Conservation (phyloP, 2,329 filamentous ascomycete species). For the Penicillium sp. region DNA sequence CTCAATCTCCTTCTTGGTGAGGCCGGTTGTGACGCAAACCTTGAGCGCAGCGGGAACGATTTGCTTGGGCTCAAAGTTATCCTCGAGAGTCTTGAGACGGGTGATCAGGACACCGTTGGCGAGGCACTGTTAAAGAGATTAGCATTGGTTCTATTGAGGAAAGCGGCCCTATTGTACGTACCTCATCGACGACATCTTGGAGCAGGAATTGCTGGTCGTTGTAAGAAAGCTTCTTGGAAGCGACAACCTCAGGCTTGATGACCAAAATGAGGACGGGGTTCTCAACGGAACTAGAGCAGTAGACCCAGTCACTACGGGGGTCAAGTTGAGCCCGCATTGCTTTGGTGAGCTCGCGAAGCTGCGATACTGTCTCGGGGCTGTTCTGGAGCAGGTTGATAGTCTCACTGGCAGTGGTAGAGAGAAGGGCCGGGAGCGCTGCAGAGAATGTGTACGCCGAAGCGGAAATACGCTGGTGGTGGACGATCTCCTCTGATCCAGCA, state of each 20-base stretch:
- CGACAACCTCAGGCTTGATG: constrained; percentile 79
- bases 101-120: constrained; percentile 88
- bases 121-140: constrained; percentile 59
- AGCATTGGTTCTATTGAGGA: not conserved
- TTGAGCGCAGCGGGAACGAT: constrained; percentile 78
- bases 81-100: constrained; percentile 75
- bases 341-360: constrained; percentile 82
- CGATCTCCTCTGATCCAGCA: constrained; percentile 84
- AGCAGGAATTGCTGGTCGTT: constrained; percentile 82
- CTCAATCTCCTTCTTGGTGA: constrained; percentile 93
- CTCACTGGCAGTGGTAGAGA: constrained; percentile 94
- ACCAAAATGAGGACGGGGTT: constrained; percentile 85
- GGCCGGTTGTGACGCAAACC: constrained; percentile 81
- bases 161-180: constrained; percentile 44
- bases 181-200: constrained; percentile 95
- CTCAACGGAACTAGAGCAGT: constrained; percentile 74
- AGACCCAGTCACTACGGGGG: constrained; percentile 89
- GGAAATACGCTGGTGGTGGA: constrained; percentile 93
- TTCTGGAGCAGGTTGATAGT: constrained; percentile 83
- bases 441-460: constrained; percentile 94
- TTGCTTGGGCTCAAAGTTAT: constrained; percentile 66
- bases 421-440: constrained; percentile 86
- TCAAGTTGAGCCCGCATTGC: constrained; percentile 85
- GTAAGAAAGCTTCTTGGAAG: constrained; percentile 64
- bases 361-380: constrained; percentile 75